Base-by-base conservation (phyloP, 108 stramenopile species). In the Discostella pseudostelligera region DNA sequence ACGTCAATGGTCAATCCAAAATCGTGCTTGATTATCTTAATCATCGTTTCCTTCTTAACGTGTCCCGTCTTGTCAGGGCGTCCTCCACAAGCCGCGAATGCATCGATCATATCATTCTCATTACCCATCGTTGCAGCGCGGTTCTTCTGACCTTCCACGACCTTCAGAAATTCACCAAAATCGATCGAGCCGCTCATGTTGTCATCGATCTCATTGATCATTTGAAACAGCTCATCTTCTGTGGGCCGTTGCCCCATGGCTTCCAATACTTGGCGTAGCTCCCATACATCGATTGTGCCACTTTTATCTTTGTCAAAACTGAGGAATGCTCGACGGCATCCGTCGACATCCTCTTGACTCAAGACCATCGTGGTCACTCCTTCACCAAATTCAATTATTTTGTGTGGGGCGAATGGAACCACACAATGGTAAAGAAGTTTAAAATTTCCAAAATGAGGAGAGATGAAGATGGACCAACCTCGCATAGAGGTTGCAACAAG, bases 211-310 rank as follows among this genome's bases (percentile, higher is more conserved):
- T 92, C 89, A 46, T 72, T 76, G 11, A 83, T 83, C 80, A 83
- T 83, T 69, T 91, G 86, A 62, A 96, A 96, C 4, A 96, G 73
- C 76, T 96, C 95, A 57, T 96, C 95, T 51, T 96, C 95, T 1
- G 93, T 96, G 7, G 92, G 93, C 19, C 84, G 84, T 67, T 96
- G 95, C 0, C 93, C 95, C 93, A 96, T 93, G 11, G 89, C 92
- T 59, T 88, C 85, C 22, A 89, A 61, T 3, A 92, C 92, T 65
- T 93, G 84, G 0, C 90, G 80, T 8, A 96, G 74, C 72, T 94
- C 92, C 91, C 92, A 93, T 11, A 92, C 87, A 65, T 95, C 94
- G 14, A 94, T 93, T 7, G 88, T 89, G 1, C 92, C 92, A 39
- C 81, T 75, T 57, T 87, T 60, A 59, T 93, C 94, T 56, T 88